A percentile compares a stretch with the other conserved stretches of the same genome.
Conservation (phyloP, 306 rosid genomes). For the Urtica urens region DNA sequence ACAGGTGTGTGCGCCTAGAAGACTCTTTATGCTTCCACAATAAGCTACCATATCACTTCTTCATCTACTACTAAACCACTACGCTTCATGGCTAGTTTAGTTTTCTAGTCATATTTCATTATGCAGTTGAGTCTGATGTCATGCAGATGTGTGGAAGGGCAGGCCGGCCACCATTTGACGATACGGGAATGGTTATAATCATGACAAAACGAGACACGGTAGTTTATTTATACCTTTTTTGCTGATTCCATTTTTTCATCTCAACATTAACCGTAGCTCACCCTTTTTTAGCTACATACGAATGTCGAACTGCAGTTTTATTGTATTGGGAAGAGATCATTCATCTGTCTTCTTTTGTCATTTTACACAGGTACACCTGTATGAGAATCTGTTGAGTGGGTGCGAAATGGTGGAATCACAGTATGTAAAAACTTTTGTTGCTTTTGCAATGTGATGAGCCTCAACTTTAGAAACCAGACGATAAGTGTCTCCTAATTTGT, state of each 20-base stretch:
- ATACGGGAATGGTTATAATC: conserved; percentile 88
- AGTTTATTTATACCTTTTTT: conserved; percentile 14
- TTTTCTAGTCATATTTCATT: conserved; percentile 2
- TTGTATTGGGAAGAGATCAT: background rate
- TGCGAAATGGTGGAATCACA: conserved; percentile 96
- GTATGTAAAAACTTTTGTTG: conserved; percentile 34
- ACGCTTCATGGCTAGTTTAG: background rate
- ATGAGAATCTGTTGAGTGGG: conserved; percentile 88
- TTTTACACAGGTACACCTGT: conserved; percentile 67
- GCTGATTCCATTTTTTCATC: conserved; percentile 5
- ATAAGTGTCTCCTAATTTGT: conserved; percentile 16
- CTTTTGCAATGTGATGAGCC: conserved; percentile 8
- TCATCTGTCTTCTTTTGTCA: conserved; percentile 13
- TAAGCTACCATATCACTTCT: background rate
- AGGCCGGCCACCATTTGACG: conserved; percentile 98
- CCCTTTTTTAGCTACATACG: background rate
- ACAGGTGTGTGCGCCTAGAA: conserved; percentile 65
- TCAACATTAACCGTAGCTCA: conserved; percentile 1
- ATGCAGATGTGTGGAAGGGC: conserved; percentile 95
- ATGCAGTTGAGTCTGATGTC: conserved; percentile 1
- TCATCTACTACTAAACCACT: background rate
- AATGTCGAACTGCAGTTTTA: background rate
- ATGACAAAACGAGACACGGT: conserved; percentile 99
- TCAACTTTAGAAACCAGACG: conserved; percentile 8
- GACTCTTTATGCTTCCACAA: conserved; percentile 2